A percentile compares a stretch with the other conserved stretches of the same genome.
Conservation (phyloP, 495 filamentous ascomycete species). For the Neurospora sp. region DNA sequence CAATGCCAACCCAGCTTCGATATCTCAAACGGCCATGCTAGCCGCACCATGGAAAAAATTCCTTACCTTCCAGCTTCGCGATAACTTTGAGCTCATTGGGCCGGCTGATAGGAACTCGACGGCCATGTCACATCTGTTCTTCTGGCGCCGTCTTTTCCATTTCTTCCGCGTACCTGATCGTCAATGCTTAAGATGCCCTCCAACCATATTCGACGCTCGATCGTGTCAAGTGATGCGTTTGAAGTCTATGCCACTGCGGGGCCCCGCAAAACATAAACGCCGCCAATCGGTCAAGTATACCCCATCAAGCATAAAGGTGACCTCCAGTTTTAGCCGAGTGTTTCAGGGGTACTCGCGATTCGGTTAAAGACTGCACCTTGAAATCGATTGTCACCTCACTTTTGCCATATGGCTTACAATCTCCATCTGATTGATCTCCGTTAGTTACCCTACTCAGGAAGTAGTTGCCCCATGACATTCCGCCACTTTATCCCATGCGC, state of each 20-base stretch:
- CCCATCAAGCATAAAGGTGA: background rate
- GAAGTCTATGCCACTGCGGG: background rate
- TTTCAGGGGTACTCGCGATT: background rate
- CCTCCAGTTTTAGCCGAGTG: constrained; percentile 6
- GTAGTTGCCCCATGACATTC: background rate
- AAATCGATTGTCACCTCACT: background rate
- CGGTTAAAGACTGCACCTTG: constrained; percentile 7
- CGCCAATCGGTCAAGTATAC: constrained; percentile 2
- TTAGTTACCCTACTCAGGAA: background rate
- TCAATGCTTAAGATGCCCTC: background rate
- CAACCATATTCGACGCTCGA: background rate
- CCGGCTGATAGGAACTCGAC: background rate
- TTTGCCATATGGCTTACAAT: constrained; percentile 9
- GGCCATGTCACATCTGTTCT: background rate
- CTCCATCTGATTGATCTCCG: background rate
- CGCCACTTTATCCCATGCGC: constrained; percentile 1
- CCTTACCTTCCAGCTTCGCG: background rate
- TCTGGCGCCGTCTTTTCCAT: background rate
- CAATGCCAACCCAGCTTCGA: background rate
- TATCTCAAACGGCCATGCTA: background rate
- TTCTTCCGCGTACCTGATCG: background rate
- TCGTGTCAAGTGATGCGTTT: background rate
- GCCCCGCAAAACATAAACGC: constrained; percentile 2
- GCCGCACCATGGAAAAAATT: background rate
- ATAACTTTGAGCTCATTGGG: background rate